These are phyloP conservation scores for Fusarium kyushuense DNA, from an alignment of 2,329 filamentous ascomycete genomes.

Conservation along the genomic window DNA sequence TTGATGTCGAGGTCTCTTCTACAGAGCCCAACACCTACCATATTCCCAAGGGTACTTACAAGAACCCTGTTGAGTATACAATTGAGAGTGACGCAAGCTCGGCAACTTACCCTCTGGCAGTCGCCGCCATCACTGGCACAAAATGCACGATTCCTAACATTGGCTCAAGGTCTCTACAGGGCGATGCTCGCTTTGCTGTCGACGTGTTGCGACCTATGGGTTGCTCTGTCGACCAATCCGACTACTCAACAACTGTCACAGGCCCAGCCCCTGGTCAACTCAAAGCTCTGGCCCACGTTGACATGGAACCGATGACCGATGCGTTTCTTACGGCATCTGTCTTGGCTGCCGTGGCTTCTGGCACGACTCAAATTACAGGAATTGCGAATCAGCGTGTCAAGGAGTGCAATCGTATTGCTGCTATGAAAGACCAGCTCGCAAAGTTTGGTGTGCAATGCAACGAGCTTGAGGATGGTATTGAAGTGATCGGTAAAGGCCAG, in stretches of 20 bases:
- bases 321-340: slow-evolving; percentile 96
- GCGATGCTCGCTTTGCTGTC: slow-evolving; percentile 92
- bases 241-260: slow-evolving; percentile 89
- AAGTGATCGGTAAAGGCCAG: slow-evolving; percentile 68
- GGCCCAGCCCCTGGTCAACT: slow-evolving; percentile 82
- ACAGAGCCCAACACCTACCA: slow-evolving; percentile 92
- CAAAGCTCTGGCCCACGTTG: slow-evolving; percentile 81
- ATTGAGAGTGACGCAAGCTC: slow-evolving; percentile 98
- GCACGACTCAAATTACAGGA: slow-evolving; percentile 86
- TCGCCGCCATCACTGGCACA: slow-evolving; percentile 95
- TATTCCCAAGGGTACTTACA: slow-evolving; percentile 86
- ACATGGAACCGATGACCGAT: slow-evolving; percentile 99
- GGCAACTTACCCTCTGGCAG: slow-evolving; percentile 92
- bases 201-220: slow-evolving; percentile 95
- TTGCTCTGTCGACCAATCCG: slow-evolving; percentile 86
- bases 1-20: slow-evolving; percentile 79
- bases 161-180: slow-evolving; percentile 89
- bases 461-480: slow-evolving; percentile 95
- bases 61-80: slow-evolving; percentile 85
- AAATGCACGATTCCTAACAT: slow-evolving; percentile 98
- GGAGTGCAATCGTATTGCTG: slow-evolving; percentile 95
- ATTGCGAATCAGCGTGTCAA: slow-evolving; percentile 99
- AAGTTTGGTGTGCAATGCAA: slow-evolving; percentile 91
- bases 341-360: slow-evolving; percentile 87
- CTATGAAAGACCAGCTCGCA: slow-evolving; percentile 93